Evolutionary conservation across 257 asterid species (phyloP), one percentile per base, ranked within the genome.

Genomic region (Capsicum baccatum): DNA sequence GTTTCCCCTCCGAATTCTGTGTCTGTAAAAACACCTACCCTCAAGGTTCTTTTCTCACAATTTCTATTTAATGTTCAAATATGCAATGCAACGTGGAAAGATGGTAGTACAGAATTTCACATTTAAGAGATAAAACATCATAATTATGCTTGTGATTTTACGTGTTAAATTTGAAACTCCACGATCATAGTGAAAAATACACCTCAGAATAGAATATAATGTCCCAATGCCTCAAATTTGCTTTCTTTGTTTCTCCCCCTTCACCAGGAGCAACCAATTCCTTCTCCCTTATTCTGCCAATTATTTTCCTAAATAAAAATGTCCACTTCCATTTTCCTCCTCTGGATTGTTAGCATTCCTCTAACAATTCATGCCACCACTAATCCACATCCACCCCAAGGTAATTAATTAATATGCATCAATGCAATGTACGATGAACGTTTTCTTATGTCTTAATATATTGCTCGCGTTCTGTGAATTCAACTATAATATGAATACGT

Each of bases 311-410:
- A 86, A 76, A 35, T 79, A 86, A 76, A 35, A 89, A 95, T 94
- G 99, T 91, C 94, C 89, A 80, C 90, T 90, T 69, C 93, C 93
- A 85, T 93, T 91, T 91, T 94, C 92, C 90, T 94, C 93, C 91
- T 96, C 33, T 96, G 97, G 93, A 93, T 96, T 80, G 88, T 94
- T 85, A 90, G 87, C 90, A 82, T 92, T 83, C 96, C 95, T 55
- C 82, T 92, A 19, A 33, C 79, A 26, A 84, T 88, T 91, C 88
- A 87, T 33, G 97, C 95, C 88, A 93, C 93, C 88, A 26, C 11
- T 80, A 85, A 87, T 15, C 85, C 86, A 15, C 80, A 86, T 79
- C 85, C 90, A 7, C 79, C 79, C 12, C 82, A 63, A 26, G 80
- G 79, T 54, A 64, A 52, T 14, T 33, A 39, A 39, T 39, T 39